These are phyloP conservation scores for Gnaphalium uliginosum DNA, from an alignment of 129 eudicot species.

Conservation along the genomic window DNA sequence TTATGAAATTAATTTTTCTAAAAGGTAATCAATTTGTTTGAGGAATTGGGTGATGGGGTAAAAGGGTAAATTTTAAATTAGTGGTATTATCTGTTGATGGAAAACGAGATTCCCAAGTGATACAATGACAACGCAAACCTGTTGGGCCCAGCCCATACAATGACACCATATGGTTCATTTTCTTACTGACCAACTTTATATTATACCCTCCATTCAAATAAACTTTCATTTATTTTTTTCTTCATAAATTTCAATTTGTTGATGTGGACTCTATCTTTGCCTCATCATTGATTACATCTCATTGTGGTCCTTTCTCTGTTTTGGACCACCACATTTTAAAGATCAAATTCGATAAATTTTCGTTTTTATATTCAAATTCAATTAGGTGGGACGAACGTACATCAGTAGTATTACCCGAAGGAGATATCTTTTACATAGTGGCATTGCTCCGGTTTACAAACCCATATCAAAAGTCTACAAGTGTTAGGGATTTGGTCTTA, in stretches of 20 bases:
- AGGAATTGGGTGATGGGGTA: conserved; percentile 17
- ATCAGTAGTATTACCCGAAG: conserved; percentile 63
- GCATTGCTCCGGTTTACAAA: conserved; percentile 65
- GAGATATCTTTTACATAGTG: conserved; percentile 71
- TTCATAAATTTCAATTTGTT: conserved; percentile 15
- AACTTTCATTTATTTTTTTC: background rate
- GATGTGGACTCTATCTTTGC: conserved; percentile 27
- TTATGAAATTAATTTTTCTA: too few species aligned
- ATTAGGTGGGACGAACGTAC: conserved; percentile 78
- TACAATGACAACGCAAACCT: conserved; percentile 49
- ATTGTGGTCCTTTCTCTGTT: conserved; percentile 37
- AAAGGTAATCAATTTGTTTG: background rate
- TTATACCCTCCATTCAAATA: conserved; percentile 12
- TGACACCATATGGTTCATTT: conserved; percentile 43
- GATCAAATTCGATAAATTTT: conserved; percentile 17
- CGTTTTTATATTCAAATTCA: conserved; percentile 14
- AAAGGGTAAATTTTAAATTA: conserved; percentile 9
- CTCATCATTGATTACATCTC: conserved; percentile 39
- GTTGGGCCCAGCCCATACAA: conserved; percentile 41
- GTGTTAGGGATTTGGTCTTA: conserved; percentile 47
- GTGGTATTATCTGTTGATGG: conserved; percentile 36
- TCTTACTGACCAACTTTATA: conserved; percentile 37
- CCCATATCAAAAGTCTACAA: conserved; percentile 51
- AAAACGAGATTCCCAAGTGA: conserved; percentile 49
- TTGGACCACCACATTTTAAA: conserved; percentile 32